Conservation (phyloP, 1,284 basidiomycete genomes). For the Cutaneotrichosporon sp. region DNA sequence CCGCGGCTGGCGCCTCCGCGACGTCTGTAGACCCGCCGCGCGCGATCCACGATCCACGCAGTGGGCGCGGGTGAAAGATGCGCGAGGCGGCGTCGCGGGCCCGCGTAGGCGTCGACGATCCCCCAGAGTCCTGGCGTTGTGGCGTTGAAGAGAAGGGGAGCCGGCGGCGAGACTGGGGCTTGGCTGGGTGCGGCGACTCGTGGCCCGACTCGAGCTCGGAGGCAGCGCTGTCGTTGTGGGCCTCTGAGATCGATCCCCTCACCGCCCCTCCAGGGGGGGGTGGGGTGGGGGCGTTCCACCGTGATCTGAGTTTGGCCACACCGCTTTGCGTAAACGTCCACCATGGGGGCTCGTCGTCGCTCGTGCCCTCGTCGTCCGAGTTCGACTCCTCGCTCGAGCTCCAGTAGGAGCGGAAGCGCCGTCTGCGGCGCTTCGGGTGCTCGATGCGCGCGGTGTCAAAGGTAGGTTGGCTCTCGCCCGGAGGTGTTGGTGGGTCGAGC, state of each 20-base stretch:
- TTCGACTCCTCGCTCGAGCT: constrained; percentile 9
- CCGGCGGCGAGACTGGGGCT: neutral
- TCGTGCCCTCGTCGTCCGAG: constrained; percentile 63
- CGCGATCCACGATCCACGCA: constrained; percentile 9
- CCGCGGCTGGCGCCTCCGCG: neutral
- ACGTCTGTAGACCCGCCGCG: neutral
- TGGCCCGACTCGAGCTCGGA: constrained; percentile 27
- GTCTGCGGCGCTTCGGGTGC: constrained; percentile 12
- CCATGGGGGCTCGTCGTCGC: constrained; percentile 55
- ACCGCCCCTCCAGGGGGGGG: no score
- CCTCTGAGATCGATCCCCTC: neutral
- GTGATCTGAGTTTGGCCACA: constrained; percentile 37
- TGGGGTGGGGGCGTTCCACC: neutral
- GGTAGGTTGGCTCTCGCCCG: constrained; percentile 13
- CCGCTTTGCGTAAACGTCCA: constrained; percentile 49
- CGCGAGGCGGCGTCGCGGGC: constrained; percentile 7
- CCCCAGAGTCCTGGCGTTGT: constrained; percentile 4
- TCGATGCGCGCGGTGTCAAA: constrained; percentile 13
- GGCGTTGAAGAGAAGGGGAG: neutral
- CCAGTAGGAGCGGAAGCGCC: constrained; percentile 13
- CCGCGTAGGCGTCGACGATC: constrained; percentile 1
- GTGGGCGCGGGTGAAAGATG: constrained; percentile 18
- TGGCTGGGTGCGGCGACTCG: constrained; percentile 11
- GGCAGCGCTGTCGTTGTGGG: neutral
- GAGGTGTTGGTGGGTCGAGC: constrained; percentile 22